A percentile compares a stretch with the other conserved stretches of the same genome.
phyloP scores from a whole-genome alignment of 495 filamentous ascomycete genomes.

The Hyaloscypha bicolor region DNA sequence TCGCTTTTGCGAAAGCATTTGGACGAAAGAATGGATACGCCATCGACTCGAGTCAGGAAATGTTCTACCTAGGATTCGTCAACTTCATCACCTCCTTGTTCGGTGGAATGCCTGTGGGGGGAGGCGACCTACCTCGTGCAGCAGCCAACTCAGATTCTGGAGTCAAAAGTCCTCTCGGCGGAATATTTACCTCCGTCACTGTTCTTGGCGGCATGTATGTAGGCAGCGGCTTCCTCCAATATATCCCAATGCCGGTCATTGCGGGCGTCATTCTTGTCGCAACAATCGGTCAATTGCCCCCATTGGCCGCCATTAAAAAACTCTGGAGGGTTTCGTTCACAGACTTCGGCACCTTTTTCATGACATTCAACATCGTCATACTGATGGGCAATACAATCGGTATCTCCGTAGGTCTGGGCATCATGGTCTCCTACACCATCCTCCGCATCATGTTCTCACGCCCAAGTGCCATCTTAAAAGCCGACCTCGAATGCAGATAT shows the following conservation, averaged over 20 bases:
- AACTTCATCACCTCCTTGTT: conserved; percentile 92
- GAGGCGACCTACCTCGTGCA: conserved; percentile 87
- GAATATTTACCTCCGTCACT: conserved; percentile 80
- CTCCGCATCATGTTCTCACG: conserved; percentile 66
- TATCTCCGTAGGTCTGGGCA: conserved; percentile 77
- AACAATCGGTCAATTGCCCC: conserved; percentile 90
- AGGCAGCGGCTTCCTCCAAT: conserved; percentile 85
- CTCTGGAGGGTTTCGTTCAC: conserved; percentile 92
- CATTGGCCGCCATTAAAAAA: conserved; percentile 86
- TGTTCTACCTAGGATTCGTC: conserved; percentile 88
- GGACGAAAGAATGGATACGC: conserved; percentile 93
- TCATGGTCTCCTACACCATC: conserved; percentile 74
- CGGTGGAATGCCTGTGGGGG: conserved; percentile 88
- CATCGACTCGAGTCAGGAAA: conserved; percentile 91
- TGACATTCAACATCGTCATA: conserved; percentile 87
- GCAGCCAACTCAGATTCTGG: conserved; percentile 97
- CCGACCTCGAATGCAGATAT: conserved; percentile 16
- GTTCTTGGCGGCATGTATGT: conserved; percentile 91
- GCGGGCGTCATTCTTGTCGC: conserved; percentile 95
- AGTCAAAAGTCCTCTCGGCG: conserved; percentile 88
- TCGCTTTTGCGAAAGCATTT: conserved; percentile 94
- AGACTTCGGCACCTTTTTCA: conserved; percentile 88
- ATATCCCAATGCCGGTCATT: conserved; percentile 79
- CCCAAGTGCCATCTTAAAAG: not conserved
- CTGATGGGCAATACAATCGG: conserved; percentile 85